Conservation (phyloP, 73 alveolate genomes). For the Tetrahymena borealis region DNA sequence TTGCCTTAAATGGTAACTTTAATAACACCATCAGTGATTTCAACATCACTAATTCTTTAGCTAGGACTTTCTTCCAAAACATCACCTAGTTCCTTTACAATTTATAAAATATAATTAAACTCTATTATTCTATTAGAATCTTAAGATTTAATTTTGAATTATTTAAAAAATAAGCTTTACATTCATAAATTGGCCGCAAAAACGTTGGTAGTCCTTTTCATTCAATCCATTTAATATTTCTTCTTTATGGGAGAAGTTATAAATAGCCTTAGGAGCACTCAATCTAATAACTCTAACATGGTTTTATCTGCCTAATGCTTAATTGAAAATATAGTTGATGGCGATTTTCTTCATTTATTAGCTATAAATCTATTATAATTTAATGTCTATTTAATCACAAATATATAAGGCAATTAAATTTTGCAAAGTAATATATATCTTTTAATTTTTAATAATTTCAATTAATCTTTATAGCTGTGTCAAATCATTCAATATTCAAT, state of each 20-base stretch:
- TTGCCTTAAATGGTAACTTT: neutral
- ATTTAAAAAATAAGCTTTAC: neutral
- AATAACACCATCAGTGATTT: neutral
- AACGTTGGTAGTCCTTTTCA: neutral
- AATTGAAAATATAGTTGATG: neutral
- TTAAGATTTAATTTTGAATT: neutral
- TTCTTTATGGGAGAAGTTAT: neutral
- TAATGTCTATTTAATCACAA: neutral
- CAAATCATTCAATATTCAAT: too few species aligned
- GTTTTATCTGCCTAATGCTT: neutral
- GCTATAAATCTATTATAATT: neutral
- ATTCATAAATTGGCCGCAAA: neutral
- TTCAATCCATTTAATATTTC: neutral
- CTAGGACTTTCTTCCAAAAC: neutral
- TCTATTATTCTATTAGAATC: neutral
- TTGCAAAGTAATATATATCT: too few species aligned
- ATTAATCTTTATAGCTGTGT: too few species aligned
- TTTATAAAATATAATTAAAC: neutral
- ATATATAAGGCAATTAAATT: too few species aligned
- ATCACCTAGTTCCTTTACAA: neutral
- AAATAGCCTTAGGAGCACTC: neutral
- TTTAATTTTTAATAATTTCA: neutral
- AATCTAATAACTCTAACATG: neutral
- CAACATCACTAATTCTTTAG: neutral
- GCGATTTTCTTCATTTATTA: neutral